Evolutionary conservation across 192 early-diverging fungal genomes (phyloP), one percentile per base, ranked within the genome.

Genomic region (Backusella tarrabulga): DNA sequence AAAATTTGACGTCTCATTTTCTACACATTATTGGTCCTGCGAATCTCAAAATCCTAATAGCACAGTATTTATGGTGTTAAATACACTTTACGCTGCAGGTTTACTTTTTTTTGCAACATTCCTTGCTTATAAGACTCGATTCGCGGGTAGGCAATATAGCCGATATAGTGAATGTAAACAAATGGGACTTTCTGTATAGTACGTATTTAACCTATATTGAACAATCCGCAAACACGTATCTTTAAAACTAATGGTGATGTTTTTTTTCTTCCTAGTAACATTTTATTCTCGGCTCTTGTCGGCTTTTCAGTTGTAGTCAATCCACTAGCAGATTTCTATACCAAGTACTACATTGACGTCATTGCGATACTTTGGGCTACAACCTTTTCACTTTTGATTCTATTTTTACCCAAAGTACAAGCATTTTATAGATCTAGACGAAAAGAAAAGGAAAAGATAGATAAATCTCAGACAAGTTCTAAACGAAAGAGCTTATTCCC

Each of bases 131-230:
- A 88, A 82, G 72, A 87, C 85, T 38, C 74, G 86, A 14, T 74
- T 84, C 7, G 86, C 84, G 0, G 83, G 83, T 15, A 77, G 79
- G 36, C 85, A 85, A 34, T 82, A 82, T 23, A 75, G 42, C 35
- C 73, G 73, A 12, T 87, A 87, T 67, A 87, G 83, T 38, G 86
- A 87, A 71, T 87, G 86, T 36, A 76, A 81, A 12, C 86, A 87
- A 50, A 87, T 87, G 46, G 86, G 83, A 15, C 81, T 85, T 67
- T 85, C 85, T 29, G 83, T 87, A 3, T 87, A 87, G 85, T 87
- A 83, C 83, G 85, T 84, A 14, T n/a, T 17, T 44, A 19, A 17
- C 70, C 12, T 34, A 9, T 71, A 36, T 38, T 23, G 26, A 63
- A 29, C 11, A 63, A 32, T 4, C 15, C 5, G 11, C 40, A 23